Evolutionary conservation across 768 basidiomycete genomes (phyloP), one percentile per base, ranked within the genome.

Genomic region (Sarcodon sp.): DNA sequence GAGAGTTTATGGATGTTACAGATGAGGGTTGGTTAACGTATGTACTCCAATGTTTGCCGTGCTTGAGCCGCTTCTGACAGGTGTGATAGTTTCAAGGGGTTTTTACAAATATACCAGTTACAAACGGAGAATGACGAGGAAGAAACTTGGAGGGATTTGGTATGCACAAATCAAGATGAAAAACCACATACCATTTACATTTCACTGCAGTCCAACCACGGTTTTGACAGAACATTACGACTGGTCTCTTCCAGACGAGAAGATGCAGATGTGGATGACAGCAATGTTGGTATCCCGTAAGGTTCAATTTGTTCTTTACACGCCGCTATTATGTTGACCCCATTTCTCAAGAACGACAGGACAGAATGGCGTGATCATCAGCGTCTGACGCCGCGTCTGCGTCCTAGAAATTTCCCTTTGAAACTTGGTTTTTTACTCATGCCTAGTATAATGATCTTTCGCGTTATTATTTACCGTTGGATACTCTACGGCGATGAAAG

Each of bases 121-220:
- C 87, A 90, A 60, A 87, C 84, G 1, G 83, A 86, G 55, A 84
- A 78, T 52, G 87, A 88, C 53, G 83, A 87, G 54, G 80, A 80
- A 60, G 84, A 90, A 64, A 90, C 87, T 7, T 89, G 83, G 85
- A 70, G 74, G 62, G 87, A 88, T 67, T 64, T 88, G 53, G 83
- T 86, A 55, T 55, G 78, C 58, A 15, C 33, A 31, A 41, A 7
- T 13, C 7, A 16, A 15, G 8, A 13, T 41, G 39, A 4, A 16
- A 15, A 13, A 41, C 8, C 4, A 16, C 39, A 27, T 15, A 41
- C 39, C 8, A 27, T 15, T 15, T 13, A 15, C 39, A 6, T 8
- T 16, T 11, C 39, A 4, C 32, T 47, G 13, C 52, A 87, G 81
- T 76, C 80, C 43, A 78, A 69, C 39, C 86, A 88, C 61, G 86